Percentiles rank a stretch among this genome's conserved stretches.
phyloP scores from a whole-genome alignment of 495 filamentous ascomycete species.

The Aspergillus heteromorphus region DNA sequence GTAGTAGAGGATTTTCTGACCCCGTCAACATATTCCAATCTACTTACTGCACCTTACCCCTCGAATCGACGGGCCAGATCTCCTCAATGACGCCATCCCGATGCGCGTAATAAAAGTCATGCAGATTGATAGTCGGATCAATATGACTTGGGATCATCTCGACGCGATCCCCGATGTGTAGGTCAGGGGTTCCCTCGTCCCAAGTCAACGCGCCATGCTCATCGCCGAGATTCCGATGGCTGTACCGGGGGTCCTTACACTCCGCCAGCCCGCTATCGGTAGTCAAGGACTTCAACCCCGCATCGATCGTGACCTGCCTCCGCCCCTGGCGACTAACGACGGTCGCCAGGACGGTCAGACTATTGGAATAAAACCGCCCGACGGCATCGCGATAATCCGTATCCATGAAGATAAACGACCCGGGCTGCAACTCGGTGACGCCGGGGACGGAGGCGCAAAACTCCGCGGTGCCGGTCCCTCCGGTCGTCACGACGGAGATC shows the following conservation, averaged over 20 bases:
- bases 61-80: conserved; percentile 35
- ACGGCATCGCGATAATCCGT: conserved; percentile 37
- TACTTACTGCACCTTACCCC: conserved; percentile 33
- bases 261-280: conserved; percentile 36
- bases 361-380: conserved; percentile 32
- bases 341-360: conserved; percentile 30
- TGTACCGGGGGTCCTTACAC: conserved; percentile 30
- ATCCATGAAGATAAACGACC: conserved; percentile 41
- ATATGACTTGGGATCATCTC: conserved; percentile 39
- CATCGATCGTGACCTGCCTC: conserved; percentile 30
- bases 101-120: conserved; percentile 34
- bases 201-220: conserved; percentile 33
- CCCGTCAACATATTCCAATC: no score
- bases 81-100: conserved; percentile 29
- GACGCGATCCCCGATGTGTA: conserved; percentile 29
- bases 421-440: conserved; percentile 35
- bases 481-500: conserved; percentile 32
- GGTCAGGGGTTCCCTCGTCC: conserved; percentile 21
- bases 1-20: no score
- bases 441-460: conserved; percentile 35
- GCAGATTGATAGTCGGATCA: conserved; percentile 34
- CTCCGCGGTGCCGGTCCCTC: conserved; percentile 34
- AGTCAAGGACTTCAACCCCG: conserved; percentile 33
- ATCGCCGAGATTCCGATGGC: conserved; percentile 31
- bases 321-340: conserved; percentile 33